Evolutionary conservation across 495 filamentous ascomycete genomes (phyloP).

Genomic region (Aspergillus hancockii): DNA sequence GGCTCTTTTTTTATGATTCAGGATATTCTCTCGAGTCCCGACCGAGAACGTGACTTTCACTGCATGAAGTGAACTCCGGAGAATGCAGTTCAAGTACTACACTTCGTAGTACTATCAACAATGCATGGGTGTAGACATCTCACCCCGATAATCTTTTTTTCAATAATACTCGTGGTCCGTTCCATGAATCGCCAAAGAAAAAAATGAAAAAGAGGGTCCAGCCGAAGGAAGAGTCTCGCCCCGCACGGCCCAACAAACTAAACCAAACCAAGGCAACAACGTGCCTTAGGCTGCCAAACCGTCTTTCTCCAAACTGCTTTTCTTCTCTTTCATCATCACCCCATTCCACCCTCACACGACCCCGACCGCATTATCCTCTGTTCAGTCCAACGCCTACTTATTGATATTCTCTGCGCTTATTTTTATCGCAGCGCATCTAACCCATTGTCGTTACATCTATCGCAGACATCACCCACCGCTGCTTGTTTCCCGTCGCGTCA

Average conservation of each 20-base stretch:
- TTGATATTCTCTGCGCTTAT: not conserved
- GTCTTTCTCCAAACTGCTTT: conserved; percentile 8
- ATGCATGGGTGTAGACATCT: not conserved
- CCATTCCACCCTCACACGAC: conserved; percentile 11
- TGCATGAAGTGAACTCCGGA: too few relatives aligned
- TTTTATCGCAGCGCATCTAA: not conserved
- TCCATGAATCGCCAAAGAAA: too few relatives aligned
- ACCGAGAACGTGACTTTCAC: too few relatives aligned
- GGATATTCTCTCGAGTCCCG: too few relatives aligned
- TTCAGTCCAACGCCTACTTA: not conserved
- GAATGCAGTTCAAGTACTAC: not conserved
- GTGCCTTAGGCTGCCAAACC: conserved; percentile 8
- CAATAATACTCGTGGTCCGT: too few relatives aligned
- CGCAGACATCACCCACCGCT: not conserved
- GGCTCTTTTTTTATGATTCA: too few relatives aligned
- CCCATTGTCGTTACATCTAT: not conserved
- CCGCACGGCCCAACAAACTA: conserved; percentile 21
- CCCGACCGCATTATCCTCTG: not conserved
- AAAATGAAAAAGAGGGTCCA: conserved; percentile 13
- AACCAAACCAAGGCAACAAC: conserved; percentile 14
- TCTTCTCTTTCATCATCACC: conserved; percentile 3
- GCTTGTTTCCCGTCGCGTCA: conserved; percentile 7
- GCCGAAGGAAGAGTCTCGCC: conserved; percentile 18
- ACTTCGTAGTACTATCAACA: not conserved
- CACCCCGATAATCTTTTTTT: too few relatives aligned